Percentiles rank a stretch among this genome's conserved stretches.
Evolutionary conservation across 2,329 filamentous ascomycete genomes (phyloP).

Genomic region (Albifimbria verrucaria): DNA sequence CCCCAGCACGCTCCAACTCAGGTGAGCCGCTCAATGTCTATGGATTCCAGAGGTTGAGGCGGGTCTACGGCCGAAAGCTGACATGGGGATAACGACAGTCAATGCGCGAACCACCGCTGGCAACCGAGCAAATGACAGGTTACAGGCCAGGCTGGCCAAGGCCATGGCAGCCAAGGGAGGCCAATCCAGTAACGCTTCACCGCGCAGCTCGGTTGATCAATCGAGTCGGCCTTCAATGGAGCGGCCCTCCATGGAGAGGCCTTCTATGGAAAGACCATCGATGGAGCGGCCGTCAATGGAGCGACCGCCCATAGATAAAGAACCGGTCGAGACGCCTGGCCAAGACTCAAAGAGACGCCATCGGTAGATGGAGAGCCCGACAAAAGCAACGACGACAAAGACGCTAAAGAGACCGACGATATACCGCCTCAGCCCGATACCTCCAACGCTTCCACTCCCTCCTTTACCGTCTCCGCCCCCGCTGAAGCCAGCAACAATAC

Average conservation of each 20-base stretch:
- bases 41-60: not conserved
- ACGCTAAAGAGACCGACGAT: not conserved
- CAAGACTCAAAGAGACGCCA: conserved; percentile 4
- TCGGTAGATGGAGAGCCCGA: not conserved
- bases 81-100: conserved; percentile 5
- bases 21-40: conserved; percentile 4
- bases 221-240: conserved; percentile 23
- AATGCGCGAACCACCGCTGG: conserved; percentile 64
- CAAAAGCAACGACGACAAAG: not conserved
- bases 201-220: conserved; percentile 34
- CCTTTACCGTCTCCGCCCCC: too few species aligned
- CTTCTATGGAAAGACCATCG: conserved; percentile 12
- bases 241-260: conserved; percentile 20
- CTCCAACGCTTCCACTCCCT: not conserved
- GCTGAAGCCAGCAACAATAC: not conserved
- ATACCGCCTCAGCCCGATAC: not conserved
- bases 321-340: conserved; percentile 2
- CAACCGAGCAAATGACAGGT: conserved; percentile 67
- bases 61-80: not conserved
- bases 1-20: not conserved
- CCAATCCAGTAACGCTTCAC: conserved; percentile 25
- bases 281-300: conserved; percentile 25
- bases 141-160: conserved; percentile 86
- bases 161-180: conserved; percentile 72
- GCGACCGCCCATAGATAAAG: conserved; percentile 9